Conservation (phyloP, 768 basidiomycete genomes). For the Tylopilus balloui region DNA sequence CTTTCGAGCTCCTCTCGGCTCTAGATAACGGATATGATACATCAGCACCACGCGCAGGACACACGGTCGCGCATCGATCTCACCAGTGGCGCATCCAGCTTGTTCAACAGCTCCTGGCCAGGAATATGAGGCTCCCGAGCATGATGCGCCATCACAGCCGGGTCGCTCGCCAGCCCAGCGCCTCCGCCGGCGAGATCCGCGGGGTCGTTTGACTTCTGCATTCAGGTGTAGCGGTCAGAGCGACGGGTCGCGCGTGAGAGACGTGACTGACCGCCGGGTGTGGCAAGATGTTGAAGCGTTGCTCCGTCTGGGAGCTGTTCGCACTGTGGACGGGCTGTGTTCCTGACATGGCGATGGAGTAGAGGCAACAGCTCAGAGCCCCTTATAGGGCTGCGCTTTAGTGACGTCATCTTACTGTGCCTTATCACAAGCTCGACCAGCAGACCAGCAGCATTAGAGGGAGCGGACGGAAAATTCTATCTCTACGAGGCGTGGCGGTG, state of each 20-base stretch:
- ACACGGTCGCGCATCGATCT: slow-evolving; percentile 3
- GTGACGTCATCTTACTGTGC: slow-evolving; percentile 16
- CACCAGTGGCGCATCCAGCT: slow-evolving; percentile 47
- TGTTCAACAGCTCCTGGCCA: slow-evolving; percentile 39
- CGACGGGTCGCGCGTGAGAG: background rate
- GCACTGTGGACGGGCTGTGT: too few relatives aligned
- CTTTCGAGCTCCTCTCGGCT: slow-evolving; percentile 48
- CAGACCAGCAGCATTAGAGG: too few relatives aligned
- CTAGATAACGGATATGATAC: slow-evolving; percentile 32
- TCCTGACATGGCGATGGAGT: slow-evolving; percentile 13
- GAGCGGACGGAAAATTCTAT: too few relatives aligned
- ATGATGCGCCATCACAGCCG: slow-evolving; percentile 42
- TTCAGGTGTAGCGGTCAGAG: background rate
- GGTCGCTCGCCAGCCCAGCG: slow-evolving; percentile 37
- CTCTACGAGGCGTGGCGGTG: too few relatives aligned
- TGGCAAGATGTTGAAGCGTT: slow-evolving; percentile 49
- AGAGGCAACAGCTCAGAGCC: background rate
- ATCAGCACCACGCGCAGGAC: slow-evolving; percentile 1
- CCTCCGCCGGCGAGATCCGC: slow-evolving; percentile 41
- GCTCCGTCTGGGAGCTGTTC: slow-evolving; percentile 27
- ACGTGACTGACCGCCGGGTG: slow-evolving; percentile 52
- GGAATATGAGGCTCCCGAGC: slow-evolving; percentile 51
- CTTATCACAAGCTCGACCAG: too few relatives aligned
- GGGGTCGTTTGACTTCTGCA: slow-evolving; percentile 58
- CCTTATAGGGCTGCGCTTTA: slow-evolving; percentile 9